phyloP scores from a whole-genome alignment of 768 basidiomycete genomes.

The Paxillus involutus region DNA sequence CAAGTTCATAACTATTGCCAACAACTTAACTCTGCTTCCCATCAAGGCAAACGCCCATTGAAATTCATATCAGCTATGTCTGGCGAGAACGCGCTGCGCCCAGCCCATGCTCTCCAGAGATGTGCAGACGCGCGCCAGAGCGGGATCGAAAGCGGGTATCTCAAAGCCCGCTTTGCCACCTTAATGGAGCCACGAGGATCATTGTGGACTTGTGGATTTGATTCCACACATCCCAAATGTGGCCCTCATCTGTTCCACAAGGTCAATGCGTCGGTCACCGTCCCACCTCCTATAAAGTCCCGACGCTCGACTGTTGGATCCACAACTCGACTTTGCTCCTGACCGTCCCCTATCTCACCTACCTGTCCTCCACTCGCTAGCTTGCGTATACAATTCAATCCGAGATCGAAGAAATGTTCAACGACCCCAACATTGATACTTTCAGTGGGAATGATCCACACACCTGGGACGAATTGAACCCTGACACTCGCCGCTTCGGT shows the following conservation, averaged over 20 bases:
- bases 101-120: not conserved
- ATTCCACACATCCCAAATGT: constrained; percentile 8
- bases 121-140: not conserved
- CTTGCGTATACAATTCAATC: constrained; percentile 9
- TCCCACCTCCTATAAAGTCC: constrained; percentile 17
- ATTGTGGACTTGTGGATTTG: constrained; percentile 8
- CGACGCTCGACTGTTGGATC: not conserved
- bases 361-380: not conserved
- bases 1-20: not conserved
- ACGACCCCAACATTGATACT: constrained; percentile 3
- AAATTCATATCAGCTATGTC: too few species aligned
- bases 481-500: constrained; percentile 29
- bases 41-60: too few species aligned
- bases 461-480: not conserved
- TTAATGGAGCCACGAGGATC: constrained; percentile 9
- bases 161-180: constrained; percentile 11
- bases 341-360: not conserved
- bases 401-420: constrained; percentile 3
- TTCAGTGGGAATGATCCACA: not conserved
- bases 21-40: too few species aligned
- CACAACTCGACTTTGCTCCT: constrained; percentile 2
- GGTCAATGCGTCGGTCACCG: constrained; percentile 24
- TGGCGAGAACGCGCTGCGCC: not conserved
- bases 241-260: constrained; percentile 6
- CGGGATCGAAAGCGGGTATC: not conserved